phyloP scores from a whole-genome alignment of 139 green algal genomes.

The Chlorella sp. region DNA sequence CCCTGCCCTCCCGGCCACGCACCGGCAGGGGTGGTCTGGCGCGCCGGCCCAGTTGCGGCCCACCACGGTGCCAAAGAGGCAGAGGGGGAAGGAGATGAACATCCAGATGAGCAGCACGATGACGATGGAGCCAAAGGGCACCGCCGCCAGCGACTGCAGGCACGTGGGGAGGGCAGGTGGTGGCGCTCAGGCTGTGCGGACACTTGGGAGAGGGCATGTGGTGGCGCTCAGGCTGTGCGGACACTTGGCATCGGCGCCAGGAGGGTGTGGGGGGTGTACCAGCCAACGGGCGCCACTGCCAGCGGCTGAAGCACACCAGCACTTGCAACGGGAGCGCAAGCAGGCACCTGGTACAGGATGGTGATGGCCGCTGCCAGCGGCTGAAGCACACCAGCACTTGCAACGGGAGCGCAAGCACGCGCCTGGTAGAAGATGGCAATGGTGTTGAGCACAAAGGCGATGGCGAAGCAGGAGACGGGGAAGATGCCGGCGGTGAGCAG shows the following conservation, averaged over 20 bases:
- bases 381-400: background rate
- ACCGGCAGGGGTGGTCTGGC: slow-evolving; percentile 72
- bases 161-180: background rate
- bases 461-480: slow-evolving; percentile 79
- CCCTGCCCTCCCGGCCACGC: background rate
- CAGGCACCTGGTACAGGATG: too few species aligned
- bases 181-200: background rate
- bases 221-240: background rate
- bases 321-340: too few species aligned
- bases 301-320: background rate
- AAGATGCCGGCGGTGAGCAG: slow-evolving; percentile 86
- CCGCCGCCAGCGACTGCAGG: slow-evolving; percentile 71
- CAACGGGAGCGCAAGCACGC: background rate
- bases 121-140: slow-evolving; percentile 94
- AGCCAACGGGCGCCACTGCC: too few species aligned
- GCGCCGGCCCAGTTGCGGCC: slow-evolving; percentile 65
- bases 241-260: too few species aligned
- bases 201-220: background rate
- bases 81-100: slow-evolving; percentile 94
- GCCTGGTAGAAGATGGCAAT: slow-evolving; percentile 92
- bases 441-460: slow-evolving; percentile 94
- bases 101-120: slow-evolving; percentile 91
- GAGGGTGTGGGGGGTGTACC: too few species aligned
- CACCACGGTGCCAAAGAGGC: slow-evolving; percentile 86
- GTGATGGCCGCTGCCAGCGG: background rate